These are phyloP conservation scores for Cladophialophora bantiana DNA, from an alignment of 2,329 filamentous ascomycete species.

Conservation along the genomic window DNA sequence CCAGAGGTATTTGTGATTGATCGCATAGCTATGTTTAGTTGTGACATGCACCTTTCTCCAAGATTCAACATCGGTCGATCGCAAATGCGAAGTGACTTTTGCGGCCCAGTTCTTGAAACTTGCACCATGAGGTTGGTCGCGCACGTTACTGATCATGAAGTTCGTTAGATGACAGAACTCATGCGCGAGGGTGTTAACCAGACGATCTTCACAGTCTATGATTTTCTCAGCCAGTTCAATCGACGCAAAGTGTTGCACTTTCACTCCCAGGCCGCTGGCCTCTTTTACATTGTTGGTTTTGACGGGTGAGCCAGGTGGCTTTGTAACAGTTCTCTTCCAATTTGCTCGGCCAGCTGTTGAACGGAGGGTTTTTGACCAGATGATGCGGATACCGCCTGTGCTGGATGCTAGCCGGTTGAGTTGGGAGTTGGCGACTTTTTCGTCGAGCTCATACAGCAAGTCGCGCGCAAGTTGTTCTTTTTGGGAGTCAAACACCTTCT, in stretches of 20 bases:
- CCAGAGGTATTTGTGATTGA: slow-evolving; percentile 94
- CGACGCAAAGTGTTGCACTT: slow-evolving; percentile 67
- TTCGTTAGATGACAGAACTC: slow-evolving; percentile 95
- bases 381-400: slow-evolving; percentile 65
- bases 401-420: slow-evolving; percentile 57
- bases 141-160: slow-evolving; percentile 82
- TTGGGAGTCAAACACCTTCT: slow-evolving; percentile 60
- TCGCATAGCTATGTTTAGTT: slow-evolving; percentile 87
- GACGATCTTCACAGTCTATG: slow-evolving; percentile 75
- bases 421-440: slow-evolving; percentile 57
- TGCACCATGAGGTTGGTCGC: slow-evolving; percentile 78
- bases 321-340: slow-evolving; percentile 69
- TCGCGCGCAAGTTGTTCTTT: slow-evolving; percentile 61
- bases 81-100: slow-evolving; percentile 49
- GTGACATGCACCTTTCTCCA: slow-evolving; percentile 75
- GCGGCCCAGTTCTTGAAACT: slow-evolving; percentile 78
- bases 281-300: slow-evolving; percentile 32
- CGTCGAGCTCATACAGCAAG: slow-evolving; percentile 65
- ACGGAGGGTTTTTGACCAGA: slow-evolving; percentile 69
- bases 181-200: slow-evolving; percentile 92
- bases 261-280: slow-evolving; percentile 22
- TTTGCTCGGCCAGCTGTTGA: slow-evolving; percentile 71
- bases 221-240: slow-evolving; percentile 92
- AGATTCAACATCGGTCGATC: slow-evolving; percentile 53
- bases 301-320: slow-evolving; percentile 40